Evolutionary conservation across 2,329 filamentous ascomycete species (phyloP).

Genomic region (Sordariomycetes sp.): DNA sequence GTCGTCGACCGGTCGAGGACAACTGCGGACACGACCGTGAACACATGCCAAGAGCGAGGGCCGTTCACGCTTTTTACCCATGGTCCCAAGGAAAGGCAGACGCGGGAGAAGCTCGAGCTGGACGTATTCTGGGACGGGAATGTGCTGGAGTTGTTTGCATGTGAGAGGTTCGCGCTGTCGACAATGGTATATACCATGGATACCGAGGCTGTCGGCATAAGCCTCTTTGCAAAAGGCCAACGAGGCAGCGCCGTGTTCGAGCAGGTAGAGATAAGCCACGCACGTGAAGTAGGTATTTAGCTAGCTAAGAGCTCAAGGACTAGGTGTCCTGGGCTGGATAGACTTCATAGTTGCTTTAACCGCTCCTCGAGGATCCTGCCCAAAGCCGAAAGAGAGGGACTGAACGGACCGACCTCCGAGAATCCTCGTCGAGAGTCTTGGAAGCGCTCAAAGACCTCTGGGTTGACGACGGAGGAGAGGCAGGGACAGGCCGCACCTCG

Average conservation of each 20-base stretch:
- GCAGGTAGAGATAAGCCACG: too few species aligned
- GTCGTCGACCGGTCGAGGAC: constrained; percentile 15
- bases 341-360: too few species aligned
- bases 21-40: constrained; percentile 15
- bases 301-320: too few species aligned
- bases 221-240: neutral
- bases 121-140: constrained; percentile 25
- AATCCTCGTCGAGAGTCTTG: neutral
- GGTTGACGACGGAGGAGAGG: neutral
- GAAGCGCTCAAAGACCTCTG: neutral
- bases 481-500: neutral
- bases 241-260: too few species aligned
- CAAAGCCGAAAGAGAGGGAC: neutral
- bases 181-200: constrained; percentile 19
- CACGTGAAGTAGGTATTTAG: too few species aligned
- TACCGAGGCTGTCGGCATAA: neutral
- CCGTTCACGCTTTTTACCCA: constrained; percentile 33
- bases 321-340: too few species aligned
- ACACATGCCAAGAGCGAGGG: constrained; percentile 19
- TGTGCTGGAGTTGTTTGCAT: constrained; percentile 30
- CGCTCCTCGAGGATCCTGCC: neutral
- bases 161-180: constrained; percentile 24
- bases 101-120: constrained; percentile 22
- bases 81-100: constrained; percentile 7
- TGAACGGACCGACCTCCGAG: neutral